Evolutionary conservation across 1,284 basidiomycete genomes (phyloP), one percentile per base, ranked within the genome.

Genomic region (Kalmanozyma brasiliensis): DNA sequence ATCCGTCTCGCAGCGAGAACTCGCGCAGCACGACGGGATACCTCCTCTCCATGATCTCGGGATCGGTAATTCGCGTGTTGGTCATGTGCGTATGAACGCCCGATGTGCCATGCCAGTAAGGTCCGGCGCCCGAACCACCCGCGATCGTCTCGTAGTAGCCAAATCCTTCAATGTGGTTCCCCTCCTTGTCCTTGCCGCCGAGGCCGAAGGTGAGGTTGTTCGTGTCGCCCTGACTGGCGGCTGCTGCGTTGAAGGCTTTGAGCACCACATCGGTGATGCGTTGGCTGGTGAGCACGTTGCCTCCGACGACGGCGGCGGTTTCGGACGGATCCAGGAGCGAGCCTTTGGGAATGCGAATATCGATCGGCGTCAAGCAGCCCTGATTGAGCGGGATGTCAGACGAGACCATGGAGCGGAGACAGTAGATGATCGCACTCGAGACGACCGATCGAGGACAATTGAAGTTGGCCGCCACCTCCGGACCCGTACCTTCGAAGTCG

Each of bases 141-240:
- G 91, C 92, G 55, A 97, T 95, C 0, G 92, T 95, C 90, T 96
- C 94, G 82, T 96, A 96, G 83, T 95, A 96, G 1, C 94, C 94
- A 89, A 92, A 97, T 16, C 94, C 94, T 35, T 89, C 78, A 19
- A 87, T 63, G 87, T 86, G 69, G 87, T 88, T 88, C 0, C 92
- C 93, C 1, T 91, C 86, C 69, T 88, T 87, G 78, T 91, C 89
- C 82, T 93, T 93, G 6, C 93, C 93, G 20, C 92, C 93, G 0
- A 88, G 85, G 11, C 93, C 93, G 77, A 97, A 98, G 0, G 94
- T 97, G 41, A 98, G 84, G 80, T 93, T 93, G 43, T 92, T 93
- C 76, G 84, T 85, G 42, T 92, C 93, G 6, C 95, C 95, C 82
- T 98, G 95, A 76, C 90, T 92, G 0, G 94, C 95, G 10, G 94